Conservation (phyloP, 257 asterid species). For the Ligustrum vulgare region DNA sequence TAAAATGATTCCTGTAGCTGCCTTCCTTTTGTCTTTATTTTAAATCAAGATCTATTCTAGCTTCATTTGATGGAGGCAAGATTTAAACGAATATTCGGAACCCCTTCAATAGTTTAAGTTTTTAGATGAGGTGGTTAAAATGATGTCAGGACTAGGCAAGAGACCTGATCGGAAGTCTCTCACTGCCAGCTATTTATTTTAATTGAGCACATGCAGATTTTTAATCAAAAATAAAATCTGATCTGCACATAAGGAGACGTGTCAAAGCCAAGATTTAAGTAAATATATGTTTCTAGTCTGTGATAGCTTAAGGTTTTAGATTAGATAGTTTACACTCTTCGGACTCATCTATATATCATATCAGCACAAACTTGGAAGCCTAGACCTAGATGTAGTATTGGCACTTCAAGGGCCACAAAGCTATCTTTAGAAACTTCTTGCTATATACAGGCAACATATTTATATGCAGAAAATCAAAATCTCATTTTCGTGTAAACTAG, state of each 20-base stretch:
- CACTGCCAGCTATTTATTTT: neutral
- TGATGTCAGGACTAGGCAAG: neutral
- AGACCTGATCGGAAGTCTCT: neutral
- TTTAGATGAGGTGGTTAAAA: neutral
- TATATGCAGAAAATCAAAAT: no score
- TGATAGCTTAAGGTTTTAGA: neutral
- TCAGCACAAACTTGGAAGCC: no score
- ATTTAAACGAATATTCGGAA: no score
- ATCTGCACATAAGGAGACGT: neutral
- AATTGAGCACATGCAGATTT: neutral
- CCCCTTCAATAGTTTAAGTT: neutral
- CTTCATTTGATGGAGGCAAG: neutral
- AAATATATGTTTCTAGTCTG: no score
- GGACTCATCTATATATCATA: no score
- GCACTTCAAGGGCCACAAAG: no score
- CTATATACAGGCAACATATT: no score
- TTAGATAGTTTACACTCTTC: neutral
- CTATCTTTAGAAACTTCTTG: no score
- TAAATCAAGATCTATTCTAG: neutral
- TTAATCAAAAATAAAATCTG: no score
- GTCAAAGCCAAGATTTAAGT: neutral
- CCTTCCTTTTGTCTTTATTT: neutral
- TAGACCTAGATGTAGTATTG: no score
- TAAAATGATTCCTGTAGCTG: neutral
- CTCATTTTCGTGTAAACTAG: no score